Percentiles rank a stretch among this genome's conserved stretches.
Conservation (phyloP, 2,329 filamentous ascomycete species). For the Zopfia rhizophila region DNA sequence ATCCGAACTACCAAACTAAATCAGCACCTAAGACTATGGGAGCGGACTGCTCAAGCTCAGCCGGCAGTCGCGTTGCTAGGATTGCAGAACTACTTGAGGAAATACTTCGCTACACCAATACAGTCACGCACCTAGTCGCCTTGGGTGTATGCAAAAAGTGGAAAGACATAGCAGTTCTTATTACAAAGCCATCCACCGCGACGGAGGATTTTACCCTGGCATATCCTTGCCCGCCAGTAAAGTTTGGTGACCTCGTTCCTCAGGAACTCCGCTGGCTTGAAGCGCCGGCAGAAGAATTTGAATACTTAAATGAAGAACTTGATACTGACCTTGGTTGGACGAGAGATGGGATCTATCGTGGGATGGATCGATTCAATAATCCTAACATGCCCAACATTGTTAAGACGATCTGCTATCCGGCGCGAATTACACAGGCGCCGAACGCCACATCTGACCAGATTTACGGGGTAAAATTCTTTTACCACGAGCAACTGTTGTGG, state of each 20-base stretch:
- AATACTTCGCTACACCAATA: constrained; percentile 4
- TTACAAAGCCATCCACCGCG: constrained; percentile 1
- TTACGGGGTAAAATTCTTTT: not conserved
- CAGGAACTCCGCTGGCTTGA: constrained; percentile 1
- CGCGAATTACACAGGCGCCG: not conserved
- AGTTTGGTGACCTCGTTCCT: constrained; percentile 5
- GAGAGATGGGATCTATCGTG: not conserved
- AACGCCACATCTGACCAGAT: not conserved
- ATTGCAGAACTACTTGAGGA: constrained; percentile 4
- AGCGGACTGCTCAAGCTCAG: not conserved
- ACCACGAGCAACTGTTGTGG: not conserved
- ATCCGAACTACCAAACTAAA: not conserved
- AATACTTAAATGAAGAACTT: not conserved
- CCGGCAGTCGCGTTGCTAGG: constrained; percentile 4
- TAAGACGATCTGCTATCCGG: constrained; percentile 1
- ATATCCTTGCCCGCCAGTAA: constrained; percentile 2
- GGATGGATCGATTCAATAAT: constrained; percentile 3
- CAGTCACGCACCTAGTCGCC: not conserved
- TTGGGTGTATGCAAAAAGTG: constrained; percentile 6
- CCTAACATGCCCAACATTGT: constrained; percentile 1
- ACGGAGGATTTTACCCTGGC: not conserved
- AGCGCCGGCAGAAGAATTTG: constrained; percentile 2
- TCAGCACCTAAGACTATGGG: not conserved
- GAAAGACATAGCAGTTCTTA: constrained; percentile 4
- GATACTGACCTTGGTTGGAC: not conserved